phyloP scores from a whole-genome alignment of 1,139 yeast species.

The Hemisphaericaspora subhashii region DNA sequence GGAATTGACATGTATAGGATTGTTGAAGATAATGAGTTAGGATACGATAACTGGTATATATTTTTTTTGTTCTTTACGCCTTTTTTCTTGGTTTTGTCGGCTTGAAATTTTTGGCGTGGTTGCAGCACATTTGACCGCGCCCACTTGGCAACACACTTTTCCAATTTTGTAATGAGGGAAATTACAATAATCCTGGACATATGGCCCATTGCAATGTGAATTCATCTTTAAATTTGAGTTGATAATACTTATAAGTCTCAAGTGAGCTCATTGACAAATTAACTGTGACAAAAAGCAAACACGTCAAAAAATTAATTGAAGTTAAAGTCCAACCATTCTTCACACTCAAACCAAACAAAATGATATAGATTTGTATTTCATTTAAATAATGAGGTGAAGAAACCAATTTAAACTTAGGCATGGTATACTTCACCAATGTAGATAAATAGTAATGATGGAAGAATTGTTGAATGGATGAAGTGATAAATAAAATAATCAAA shows the following conservation, averaged over 20 bases:
- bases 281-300: slow-evolving; percentile 57
- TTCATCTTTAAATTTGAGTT: slow-evolving; percentile 22
- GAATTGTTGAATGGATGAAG: slow-evolving; percentile 57
- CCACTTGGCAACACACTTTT: neutral
- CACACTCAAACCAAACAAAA: slow-evolving; percentile 26
- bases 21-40: neutral
- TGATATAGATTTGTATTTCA: slow-evolving; percentile 64
- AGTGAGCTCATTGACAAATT: slow-evolving; percentile 65
- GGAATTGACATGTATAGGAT: neutral
- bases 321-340: slow-evolving; percentile 13
- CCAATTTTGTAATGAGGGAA: neutral
- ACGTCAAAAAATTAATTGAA: slow-evolving; percentile 20
- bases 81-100: neutral
- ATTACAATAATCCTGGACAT: slow-evolving; percentile 20
- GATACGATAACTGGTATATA: too few species aligned
- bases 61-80: neutral
- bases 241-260: slow-evolving; percentile 58
- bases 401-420: slow-evolving; percentile 51
- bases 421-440: slow-evolving; percentile 59
- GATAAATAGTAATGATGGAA: slow-evolving; percentile 62
- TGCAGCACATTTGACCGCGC: neutral
- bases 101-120: neutral
- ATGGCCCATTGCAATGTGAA: slow-evolving; percentile 22
- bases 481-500: slow-evolving; percentile 30
- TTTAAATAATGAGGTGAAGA: slow-evolving; percentile 83